Percentiles rank a stretch among this genome's conserved stretches.
These are phyloP conservation scores for Echium plantagineum DNA, from an alignment of 257 asterid genomes.

Conservation along the genomic window DNA sequence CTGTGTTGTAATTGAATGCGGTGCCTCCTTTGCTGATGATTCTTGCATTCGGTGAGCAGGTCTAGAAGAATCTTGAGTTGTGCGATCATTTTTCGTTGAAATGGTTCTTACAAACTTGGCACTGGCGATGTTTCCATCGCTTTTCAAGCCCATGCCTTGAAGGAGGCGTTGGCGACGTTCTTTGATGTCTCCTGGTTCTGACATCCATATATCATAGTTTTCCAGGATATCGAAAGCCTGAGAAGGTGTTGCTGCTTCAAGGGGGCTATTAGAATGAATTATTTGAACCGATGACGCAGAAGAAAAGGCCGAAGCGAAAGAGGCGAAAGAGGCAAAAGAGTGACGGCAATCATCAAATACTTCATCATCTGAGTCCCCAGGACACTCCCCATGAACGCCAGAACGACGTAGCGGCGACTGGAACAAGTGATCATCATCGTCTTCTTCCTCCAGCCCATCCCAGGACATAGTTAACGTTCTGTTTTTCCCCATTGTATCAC, in stretches of 20 bases:
- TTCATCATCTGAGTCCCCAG: constrained; percentile 31
- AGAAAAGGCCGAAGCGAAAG: constrained; percentile 54
- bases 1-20: constrained; percentile 12
- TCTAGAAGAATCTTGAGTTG: constrained; percentile 3
- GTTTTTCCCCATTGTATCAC: constrained; percentile 41
- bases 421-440: constrained; percentile 68
- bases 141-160: constrained; percentile 20
- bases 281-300: constrained; percentile 21
- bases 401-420: constrained; percentile 53
- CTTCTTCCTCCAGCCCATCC: constrained; percentile 62
- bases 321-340: constrained; percentile 69
- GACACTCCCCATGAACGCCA: constrained; percentile 36
- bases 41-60: constrained; percentile 6
- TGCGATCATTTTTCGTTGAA: constrained; percentile 11
- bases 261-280: constrained; percentile 11
- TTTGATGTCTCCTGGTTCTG: constrained; percentile 30
- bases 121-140: constrained; percentile 13
- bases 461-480: constrained; percentile 83
- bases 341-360: constrained; percentile 71
- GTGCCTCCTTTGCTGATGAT: constrained; percentile 10
- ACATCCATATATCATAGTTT: constrained; percentile 75
- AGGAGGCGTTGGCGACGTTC: constrained; percentile 19
- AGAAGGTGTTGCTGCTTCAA: not conserved
- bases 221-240: constrained; percentile 20
- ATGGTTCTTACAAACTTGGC: constrained; percentile 7